Evolutionary conservation across 768 basidiomycete genomes (phyloP), one percentile per base, ranked within the genome.

Genomic region (Serendipita sp.): DNA sequence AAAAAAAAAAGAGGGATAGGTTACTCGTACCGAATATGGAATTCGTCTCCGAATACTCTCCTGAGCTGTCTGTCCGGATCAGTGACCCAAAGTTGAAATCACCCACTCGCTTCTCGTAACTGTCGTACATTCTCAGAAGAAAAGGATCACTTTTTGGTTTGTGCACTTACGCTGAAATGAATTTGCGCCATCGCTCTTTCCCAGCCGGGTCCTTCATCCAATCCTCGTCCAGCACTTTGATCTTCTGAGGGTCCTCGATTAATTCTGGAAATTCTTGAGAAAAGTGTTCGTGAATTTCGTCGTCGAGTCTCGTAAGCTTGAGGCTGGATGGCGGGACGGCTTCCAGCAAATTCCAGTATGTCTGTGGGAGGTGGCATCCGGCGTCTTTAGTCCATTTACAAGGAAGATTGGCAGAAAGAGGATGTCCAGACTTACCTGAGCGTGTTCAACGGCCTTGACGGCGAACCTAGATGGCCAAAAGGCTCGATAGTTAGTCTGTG

Each of bases 21-120:
- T 44, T 7, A 17, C 31, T 70, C 80, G 20, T 70, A 88, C 93
- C 94, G 70, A 99, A 93, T 66, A 97, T 95, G 3, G 92, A 89
- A 75, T 98, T 99, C 33, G 77, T 80, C 77, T 98, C 88, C 11
- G 81, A 83, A 72, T 98, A 99, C 70, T 94, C 91, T 62, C 81
- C 78, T 53, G 75, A 76, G 41, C 86, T 80, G 69, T 96, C 82
- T 51, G 81, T 85, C 60, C 96, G 82, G 66, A 99, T 86, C 67
- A 99, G 77, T 1, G 90, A 97, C 20, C 96, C 96, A 74, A 97
- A 97, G 78, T 98, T 98, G 75, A 87, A 90, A 67, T 97, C 92
- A 69, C 88, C 86, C 61, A 98, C 77, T 69, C 86, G 88, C 64
- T 87, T 84, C 75, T 95, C 88, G 75, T 94, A 96, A 64, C 90